A percentile compares a stretch with the other conserved stretches of the same genome.
Evolutionary conservation across 2,329 filamentous ascomycete genomes (phyloP).

Genomic region (Blastomyces silverae): DNA sequence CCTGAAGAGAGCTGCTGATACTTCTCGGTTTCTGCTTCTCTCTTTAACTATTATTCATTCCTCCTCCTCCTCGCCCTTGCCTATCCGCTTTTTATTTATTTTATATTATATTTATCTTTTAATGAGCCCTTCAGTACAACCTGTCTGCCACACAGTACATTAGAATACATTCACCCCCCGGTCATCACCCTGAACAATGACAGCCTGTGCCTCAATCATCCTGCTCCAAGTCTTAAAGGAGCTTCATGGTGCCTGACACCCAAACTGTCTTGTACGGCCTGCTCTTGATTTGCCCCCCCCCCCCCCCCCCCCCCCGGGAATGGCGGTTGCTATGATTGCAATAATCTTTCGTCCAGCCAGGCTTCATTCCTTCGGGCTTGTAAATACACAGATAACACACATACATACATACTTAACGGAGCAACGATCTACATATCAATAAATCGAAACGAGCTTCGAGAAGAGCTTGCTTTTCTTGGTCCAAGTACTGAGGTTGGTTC

Average conservation of each 20-base stretch:
- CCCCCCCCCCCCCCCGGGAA: too few species aligned
- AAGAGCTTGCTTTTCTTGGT: too few species aligned
- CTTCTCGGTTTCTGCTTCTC: neutral
- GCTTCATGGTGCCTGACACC: constrained; percentile 28
- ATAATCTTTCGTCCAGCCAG: neutral
- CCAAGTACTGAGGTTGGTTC: neutral
- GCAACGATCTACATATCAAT: too few species aligned
- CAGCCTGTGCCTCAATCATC: constrained; percentile 18
- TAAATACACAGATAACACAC: neutral
- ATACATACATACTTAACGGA: neutral
- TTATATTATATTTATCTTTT: neutral
- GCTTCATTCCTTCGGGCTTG: neutral
- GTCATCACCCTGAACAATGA: constrained; percentile 5
- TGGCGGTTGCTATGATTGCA: neutral
- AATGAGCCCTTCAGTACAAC: neutral
- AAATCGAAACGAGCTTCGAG: too few species aligned
- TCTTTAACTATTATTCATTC: neutral
- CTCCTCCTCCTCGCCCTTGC: neutral
- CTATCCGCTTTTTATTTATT: neutral
- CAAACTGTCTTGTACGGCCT: neutral
- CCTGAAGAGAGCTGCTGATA: neutral
- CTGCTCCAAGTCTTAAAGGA: constrained; percentile 26
- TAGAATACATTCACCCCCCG: neutral
- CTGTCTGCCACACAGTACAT: neutral
- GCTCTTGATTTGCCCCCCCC: neutral